These are phyloP conservation scores for Russula dissimulans DNA, from an alignment of 768 basidiomycete species.

Conservation along the genomic window DNA sequence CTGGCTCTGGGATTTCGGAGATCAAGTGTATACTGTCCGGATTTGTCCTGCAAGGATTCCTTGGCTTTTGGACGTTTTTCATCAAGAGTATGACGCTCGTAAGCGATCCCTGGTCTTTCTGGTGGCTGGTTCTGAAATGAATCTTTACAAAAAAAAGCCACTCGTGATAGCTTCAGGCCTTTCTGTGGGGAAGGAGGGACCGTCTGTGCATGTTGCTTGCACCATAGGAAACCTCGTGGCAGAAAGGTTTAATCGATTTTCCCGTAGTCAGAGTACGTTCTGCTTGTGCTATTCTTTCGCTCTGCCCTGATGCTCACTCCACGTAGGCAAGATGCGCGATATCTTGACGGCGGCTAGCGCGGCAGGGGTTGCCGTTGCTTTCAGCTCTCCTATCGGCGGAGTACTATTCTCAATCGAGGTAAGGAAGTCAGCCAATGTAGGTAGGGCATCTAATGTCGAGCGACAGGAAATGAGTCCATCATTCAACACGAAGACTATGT, in stretches of 20 bases:
- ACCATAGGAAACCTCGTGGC: slow-evolving; percentile 90
- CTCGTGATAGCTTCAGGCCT: slow-evolving; percentile 94
- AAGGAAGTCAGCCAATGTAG: slow-evolving; percentile 7
- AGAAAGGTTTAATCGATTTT: slow-evolving; percentile 70
- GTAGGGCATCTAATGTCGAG: neutral
- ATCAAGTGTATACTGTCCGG: slow-evolving; percentile 97
- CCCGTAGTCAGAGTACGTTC: slow-evolving; percentile 73
- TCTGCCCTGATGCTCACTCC: slow-evolving; percentile 16
- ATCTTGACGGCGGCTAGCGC: slow-evolving; percentile 93
- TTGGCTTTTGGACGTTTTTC: slow-evolving; percentile 80
- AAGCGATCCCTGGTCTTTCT: slow-evolving; percentile 24
- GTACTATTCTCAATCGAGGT: slow-evolving; percentile 98
- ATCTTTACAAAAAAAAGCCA: slow-evolving; percentile 44
- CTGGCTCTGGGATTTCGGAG: slow-evolving; percentile 96
- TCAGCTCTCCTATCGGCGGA: slow-evolving; percentile 96
- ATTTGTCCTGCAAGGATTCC: slow-evolving; percentile 93
- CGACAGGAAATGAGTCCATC: slow-evolving; percentile 94
- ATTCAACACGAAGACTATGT: slow-evolving; percentile 97
- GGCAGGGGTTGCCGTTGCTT: slow-evolving; percentile 96
- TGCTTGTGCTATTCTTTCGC: neutral
- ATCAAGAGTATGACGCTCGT: slow-evolving; percentile 95
- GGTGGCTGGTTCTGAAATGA: neutral
- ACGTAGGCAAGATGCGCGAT: slow-evolving; percentile 71
- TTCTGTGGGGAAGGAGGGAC: slow-evolving; percentile 97
- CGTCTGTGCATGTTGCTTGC: slow-evolving; percentile 95